Evolutionary conservation across 805 yeast species (phyloP).

Genomic region (Jamesozyma lodderae): DNA sequence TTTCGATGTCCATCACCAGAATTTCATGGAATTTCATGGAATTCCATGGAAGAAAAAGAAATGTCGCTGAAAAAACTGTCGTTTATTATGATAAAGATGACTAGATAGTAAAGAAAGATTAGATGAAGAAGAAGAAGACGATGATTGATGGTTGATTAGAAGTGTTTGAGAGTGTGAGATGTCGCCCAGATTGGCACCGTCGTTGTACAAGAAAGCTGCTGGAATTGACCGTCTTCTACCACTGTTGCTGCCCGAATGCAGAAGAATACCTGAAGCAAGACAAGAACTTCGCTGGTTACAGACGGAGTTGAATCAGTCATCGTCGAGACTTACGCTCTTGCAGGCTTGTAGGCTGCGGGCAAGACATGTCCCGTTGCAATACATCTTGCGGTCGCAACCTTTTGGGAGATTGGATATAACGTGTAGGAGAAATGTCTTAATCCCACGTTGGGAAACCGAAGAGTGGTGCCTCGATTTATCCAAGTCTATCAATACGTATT

Average conservation of each 20-base stretch:
- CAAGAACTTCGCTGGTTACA: constrained; percentile 24
- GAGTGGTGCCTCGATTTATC: constrained; percentile 61
- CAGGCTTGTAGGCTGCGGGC: constrained; percentile 48
- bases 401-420: constrained; percentile 59
- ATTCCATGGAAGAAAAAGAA: constrained; percentile 1
- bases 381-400: constrained; percentile 78
- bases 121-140: background rate
- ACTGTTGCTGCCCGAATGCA: constrained; percentile 23
- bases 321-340: constrained; percentile 2
- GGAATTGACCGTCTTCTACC: constrained; percentile 16
- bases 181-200: constrained; percentile 19
- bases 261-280: constrained; percentile 15
- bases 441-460: constrained; percentile 94
- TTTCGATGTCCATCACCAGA: too few relatives aligned
- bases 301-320: constrained; percentile 9
- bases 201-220: constrained; percentile 9
- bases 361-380: constrained; percentile 64
- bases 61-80: background rate
- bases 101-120: background rate
- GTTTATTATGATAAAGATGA: background rate
- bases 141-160: background rate
- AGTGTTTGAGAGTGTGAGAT: constrained; percentile 3
- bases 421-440: constrained; percentile 60
- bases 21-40: background rate
- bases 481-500: background rate